A percentile compares a stretch with the other conserved stretches of the same genome.
Conservation (phyloP, 2,329 filamentous ascomycete species). For the Neopestalotiopsis sp. region DNA sequence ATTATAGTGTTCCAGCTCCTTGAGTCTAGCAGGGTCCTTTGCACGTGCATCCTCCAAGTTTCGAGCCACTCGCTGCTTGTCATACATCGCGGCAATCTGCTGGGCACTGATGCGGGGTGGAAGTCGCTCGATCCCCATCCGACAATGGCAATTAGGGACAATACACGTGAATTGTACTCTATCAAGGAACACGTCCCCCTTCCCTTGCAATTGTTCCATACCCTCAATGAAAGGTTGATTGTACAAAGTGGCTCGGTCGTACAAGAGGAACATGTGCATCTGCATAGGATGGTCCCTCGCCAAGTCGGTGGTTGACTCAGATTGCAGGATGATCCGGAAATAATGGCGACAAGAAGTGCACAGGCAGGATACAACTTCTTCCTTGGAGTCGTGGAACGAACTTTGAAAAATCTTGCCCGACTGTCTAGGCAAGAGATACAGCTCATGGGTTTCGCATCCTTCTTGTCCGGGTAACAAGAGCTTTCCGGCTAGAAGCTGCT, state of each 20-base stretch:
- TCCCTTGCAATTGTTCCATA: conserved; percentile 14
- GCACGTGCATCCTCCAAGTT: conserved; percentile 45
- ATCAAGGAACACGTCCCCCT: conserved; percentile 22
- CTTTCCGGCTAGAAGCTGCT: conserved; percentile 28
- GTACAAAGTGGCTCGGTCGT: conserved; percentile 17
- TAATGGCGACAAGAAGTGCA: conserved; percentile 34
- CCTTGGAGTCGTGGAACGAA: not conserved
- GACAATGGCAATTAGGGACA: conserved; percentile 37
- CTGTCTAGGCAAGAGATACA: conserved; percentile 25
- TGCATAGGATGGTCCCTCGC: not conserved
- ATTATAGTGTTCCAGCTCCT: conserved; percentile 46
- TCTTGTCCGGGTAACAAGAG: conserved; percentile 21
- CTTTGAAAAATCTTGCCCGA: not conserved
- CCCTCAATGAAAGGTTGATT: conserved; percentile 19
- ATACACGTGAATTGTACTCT: conserved; percentile 32
- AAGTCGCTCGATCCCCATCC: conserved; percentile 50
- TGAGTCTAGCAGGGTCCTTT: conserved; percentile 54
- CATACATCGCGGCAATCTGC: conserved; percentile 50
- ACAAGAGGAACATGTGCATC: conserved; percentile 34
- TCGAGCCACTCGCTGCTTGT: conserved; percentile 47
- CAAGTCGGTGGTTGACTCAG: not conserved
- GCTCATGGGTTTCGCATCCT: conserved; percentile 28
- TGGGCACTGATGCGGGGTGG: conserved; percentile 48
- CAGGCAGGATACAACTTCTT: conserved; percentile 27
- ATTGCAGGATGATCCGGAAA: conserved; percentile 31